Base-by-base conservation (phyloP, 2,329 filamentous ascomycete species). In the Cladorrhinum sp. region DNA sequence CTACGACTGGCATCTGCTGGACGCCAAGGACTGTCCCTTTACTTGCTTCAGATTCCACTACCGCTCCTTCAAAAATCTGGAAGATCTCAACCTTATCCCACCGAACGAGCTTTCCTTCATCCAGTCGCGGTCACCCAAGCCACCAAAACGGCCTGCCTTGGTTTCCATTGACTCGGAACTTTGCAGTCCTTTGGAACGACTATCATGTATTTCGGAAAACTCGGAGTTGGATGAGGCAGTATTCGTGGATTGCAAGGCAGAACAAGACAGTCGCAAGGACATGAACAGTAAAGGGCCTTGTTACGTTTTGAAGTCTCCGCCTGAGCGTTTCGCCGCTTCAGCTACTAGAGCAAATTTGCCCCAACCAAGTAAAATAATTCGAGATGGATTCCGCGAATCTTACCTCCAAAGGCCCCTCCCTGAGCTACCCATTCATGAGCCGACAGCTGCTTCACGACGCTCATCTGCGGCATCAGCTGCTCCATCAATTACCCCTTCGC, bases 41-140 rank as follows among this genome's bases (percentile, higher is more conserved):
- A 78, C 78, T 3, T 78, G 76, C 0, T 86, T 85, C 62, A 76
- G 76, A 24, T 83, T 85, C 62, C 80, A 86, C 61, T 86, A 86
- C 64, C 78, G 83, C 27, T 82, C 79, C 6, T 80, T 77, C 78
- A 73, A 76, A 9, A 78, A 77, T 57, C 76, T 86, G 10, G 67
- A 73, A 7, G 70, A 76, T 29, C 73, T 85, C 9, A 81, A 80
- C 57, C 70, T 86, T 3, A 76, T 82, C 24, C 75, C 79, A 0
- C 64, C 57, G 2, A 62, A 60, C 13, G 66, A 67, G 25, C 27
- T 68, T 24, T 55, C 38, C 50, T 50, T 51, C 50, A 59, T 63
- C n/a, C 62, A 58, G 9, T 32, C 57, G 2, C 23, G 24, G 13
- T 62, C 62, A 1, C 59, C 64, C 4, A 57, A 55, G 53, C 52